These are phyloP conservation scores for Asclepias syriaca DNA, from an alignment of 257 asterid genomes.

Conservation along the genomic window DNA sequence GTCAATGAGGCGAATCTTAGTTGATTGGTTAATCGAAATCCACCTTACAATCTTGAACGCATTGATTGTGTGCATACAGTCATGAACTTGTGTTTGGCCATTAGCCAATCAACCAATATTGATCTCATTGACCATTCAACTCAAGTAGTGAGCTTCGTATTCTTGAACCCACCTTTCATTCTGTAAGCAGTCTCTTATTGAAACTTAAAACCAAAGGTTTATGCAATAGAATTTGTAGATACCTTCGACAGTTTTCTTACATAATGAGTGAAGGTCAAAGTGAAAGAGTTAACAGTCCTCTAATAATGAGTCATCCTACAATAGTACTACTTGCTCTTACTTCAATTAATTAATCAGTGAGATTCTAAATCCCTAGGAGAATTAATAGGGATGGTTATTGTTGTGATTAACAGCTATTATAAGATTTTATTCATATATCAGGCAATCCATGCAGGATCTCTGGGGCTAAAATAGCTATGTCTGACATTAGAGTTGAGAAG, in stretches of 20 bases:
- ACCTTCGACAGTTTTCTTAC: conserved; percentile 26
- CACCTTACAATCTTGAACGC: too few species aligned
- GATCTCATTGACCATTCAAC: conserved; percentile 74
- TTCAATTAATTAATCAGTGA: too few species aligned
- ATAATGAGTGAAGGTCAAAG: not conserved
- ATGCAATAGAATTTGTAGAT: conserved; percentile 33
- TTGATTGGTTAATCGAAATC: conserved; percentile 70
- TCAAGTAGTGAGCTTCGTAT: conserved; percentile 75
- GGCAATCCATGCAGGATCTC: conserved; percentile 66
- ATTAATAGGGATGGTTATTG: not conserved
- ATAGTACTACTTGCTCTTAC: too few species aligned
- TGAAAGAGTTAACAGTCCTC: not conserved
- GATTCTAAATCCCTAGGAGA: too few species aligned
- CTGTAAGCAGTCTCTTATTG: conserved; percentile 24
- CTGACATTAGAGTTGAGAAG: conserved; percentile 55
- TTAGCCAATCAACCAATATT: conserved; percentile 77
- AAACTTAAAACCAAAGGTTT: not conserved
- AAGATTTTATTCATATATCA: conserved; percentile 16
- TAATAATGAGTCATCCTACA: not conserved
- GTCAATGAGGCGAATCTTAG: conserved; percentile 73
- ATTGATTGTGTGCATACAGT: too few species aligned
- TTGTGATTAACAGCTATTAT: not conserved
- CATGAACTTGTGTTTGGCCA: conserved; percentile 67
- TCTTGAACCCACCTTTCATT: conserved; percentile 54
- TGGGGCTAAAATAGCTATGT: conserved; percentile 52